Evolutionary conservation across 164 flowering plant genomes (phyloP), one percentile per base, ranked within the genome.

Genomic region (Liquidambar formosana): DNA sequence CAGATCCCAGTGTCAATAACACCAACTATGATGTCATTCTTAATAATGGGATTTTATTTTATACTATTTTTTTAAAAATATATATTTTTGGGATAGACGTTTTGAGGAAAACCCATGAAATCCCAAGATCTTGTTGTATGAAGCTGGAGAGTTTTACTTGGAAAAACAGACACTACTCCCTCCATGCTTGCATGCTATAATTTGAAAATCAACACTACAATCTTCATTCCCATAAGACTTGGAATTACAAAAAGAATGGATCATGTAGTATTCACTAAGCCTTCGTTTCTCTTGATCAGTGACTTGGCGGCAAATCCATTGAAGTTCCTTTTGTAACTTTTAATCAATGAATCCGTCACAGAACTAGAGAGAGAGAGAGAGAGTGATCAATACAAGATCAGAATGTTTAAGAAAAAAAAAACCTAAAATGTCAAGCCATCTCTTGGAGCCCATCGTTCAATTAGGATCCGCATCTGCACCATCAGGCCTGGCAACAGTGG

Each of bases 111-210:
- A 0, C 82, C 84, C 71, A 80, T 65, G 38, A 82, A 84, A 28
- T 82, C 85, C 88, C 88, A 84, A 0, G 88, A 80, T 65, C 82
- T 77, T 54, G 85, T 82, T 4, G 88, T 84, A 0, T 73, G 79
- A 22, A 67, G 80, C 0, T 80, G 52, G 2, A 65, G 26, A 3
- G 1, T 57, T 28, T 8, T 43, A 41, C 68, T 76, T 1, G 82
- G 81, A 26, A 84, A 80, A 8, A 84, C 77, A 0, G 85, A 80
- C 2, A 78, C 80, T 1, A 80, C 78, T 18, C 26, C 82, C 19
- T 80, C 58, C 80, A 57, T 79, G 1, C 27, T 79, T 83, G 74
- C 45, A 61, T 0, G 41, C 14, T 6, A 12, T 3, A 64, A 15
- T 23, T 44, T 61, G 18, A 47, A 33, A 33, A 26, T 59, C 0